These are phyloP conservation scores for Mycena leptocephala DNA, from an alignment of 768 basidiomycete genomes.

Conservation along the genomic window DNA sequence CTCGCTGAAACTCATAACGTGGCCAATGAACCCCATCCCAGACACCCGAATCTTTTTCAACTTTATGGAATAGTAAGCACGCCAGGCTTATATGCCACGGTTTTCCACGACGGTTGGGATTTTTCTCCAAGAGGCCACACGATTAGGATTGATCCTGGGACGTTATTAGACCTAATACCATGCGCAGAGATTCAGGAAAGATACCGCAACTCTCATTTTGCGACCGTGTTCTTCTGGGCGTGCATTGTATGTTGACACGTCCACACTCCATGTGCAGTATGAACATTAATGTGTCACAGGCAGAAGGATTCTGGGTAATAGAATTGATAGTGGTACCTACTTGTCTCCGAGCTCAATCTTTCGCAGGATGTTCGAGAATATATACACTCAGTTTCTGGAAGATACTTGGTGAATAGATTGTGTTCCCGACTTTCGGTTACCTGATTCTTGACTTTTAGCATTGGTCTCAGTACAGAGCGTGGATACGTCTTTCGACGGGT, in stretches of 20 bases:
- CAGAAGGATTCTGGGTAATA: neutral
- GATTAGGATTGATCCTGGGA: too few species aligned
- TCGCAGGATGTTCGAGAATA: neutral
- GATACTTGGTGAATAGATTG: neutral
- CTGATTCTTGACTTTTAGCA: neutral
- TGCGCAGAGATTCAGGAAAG: too few species aligned
- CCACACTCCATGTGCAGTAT: too few species aligned
- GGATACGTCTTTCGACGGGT: neutral
- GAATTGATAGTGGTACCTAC: neutral
- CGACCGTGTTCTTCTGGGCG: too few species aligned
- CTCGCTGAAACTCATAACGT: too few species aligned
- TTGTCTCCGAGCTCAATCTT: neutral
- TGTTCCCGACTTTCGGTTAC: too few species aligned
- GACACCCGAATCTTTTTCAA: slow-evolving; percentile 10
- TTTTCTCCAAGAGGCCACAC: too few species aligned
- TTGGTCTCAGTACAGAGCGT: neutral
- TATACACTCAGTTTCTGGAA: neutral
- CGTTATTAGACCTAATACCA: too few species aligned
- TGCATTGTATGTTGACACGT: too few species aligned
- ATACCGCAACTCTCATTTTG: neutral
- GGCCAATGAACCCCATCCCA: neutral
- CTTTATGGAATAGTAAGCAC: neutral
- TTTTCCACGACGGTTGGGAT: neutral
- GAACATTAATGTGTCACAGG: neutral
- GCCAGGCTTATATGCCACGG: neutral